Percentiles rank a stretch among this genome's conserved stretches.
These are phyloP conservation scores for Xerocomellus amylosporus DNA, from an alignment of 768 basidiomycete genomes.

Conservation along the genomic window DNA sequence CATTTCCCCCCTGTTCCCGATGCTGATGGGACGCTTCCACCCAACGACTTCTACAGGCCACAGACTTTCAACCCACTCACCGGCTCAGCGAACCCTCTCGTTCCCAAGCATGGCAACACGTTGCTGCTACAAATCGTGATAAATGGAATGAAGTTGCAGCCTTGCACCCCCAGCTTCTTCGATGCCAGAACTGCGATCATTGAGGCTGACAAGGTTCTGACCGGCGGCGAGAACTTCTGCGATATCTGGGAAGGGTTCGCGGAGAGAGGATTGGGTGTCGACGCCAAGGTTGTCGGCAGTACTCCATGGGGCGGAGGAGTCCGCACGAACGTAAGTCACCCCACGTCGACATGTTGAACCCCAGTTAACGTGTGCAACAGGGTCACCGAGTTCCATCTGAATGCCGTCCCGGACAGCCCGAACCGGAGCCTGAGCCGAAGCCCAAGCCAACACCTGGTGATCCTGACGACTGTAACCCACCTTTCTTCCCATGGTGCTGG, in stretches of 20 bases:
- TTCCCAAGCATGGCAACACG: conserved; percentile 93
- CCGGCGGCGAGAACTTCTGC: conserved; percentile 92
- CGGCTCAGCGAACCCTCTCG: conserved; percentile 42
- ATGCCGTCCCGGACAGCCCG: conserved; percentile 31
- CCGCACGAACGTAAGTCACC: conserved; percentile 54
- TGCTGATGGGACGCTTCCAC: conserved; percentile 60
- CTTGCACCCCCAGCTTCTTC: conserved; percentile 88
- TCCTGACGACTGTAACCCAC: conserved; percentile 30
- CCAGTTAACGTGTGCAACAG: conserved; percentile 22
- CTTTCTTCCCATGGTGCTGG: conserved; percentile 25
- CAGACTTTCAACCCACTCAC: conserved; percentile 31
- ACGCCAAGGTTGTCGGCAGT: conserved; percentile 68
- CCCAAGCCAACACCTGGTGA: conserved; percentile 34
- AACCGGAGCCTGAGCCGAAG: conserved; percentile 18
- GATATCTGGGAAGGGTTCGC: conserved; percentile 84
- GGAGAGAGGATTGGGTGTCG: conserved; percentile 72
- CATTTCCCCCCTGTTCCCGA: conserved; percentile 79
- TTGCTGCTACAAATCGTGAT: conserved; percentile 80
- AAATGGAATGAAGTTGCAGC: conserved; percentile 93
- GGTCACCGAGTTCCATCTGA: conserved; percentile 41
- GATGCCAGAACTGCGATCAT: conserved; percentile 88
- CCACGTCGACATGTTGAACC: background rate
- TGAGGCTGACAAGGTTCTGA: conserved; percentile 85
- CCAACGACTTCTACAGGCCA: conserved; percentile 67
- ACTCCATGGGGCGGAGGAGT: conserved; percentile 95